Evolutionary conservation across 176 grass and related monocot species (phyloP), one percentile per base, ranked within the genome.

Genomic region (Ampelocalamus luodianensis): DNA sequence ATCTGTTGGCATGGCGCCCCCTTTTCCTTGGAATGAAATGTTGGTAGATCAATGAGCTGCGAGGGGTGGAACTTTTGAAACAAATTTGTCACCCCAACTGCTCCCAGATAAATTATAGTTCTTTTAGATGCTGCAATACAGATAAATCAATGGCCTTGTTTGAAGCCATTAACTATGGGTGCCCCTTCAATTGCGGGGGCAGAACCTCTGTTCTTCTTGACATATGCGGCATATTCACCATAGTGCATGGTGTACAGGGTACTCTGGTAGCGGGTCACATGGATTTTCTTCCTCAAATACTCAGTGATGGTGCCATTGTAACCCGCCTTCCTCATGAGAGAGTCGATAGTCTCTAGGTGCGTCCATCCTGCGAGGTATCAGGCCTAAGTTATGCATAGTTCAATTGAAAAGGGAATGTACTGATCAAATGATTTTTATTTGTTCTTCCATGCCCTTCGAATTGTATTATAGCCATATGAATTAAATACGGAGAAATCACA

Each of bases 291-390:
- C 82, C 97, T 89, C 68, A 96, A 87, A 59, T 88, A 49, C 37
- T 96, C 97, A 0, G 53, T 92, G 68, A 99, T 96, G 44, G 40
- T 32, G 18, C 97, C 90, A 62, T 94, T 92, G 46, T 96, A 99
- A 44, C 97, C 97, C 0, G 97, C 90, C 82, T 99, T 99, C 85
- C 89, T 92, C 97, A 99, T 94, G 48, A 99, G 88, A 4, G 97
- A 94, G 84, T 99, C 93, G 32, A 99, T 96, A 60, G 93, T 91
- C 86, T 99, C 93, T 62, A 79, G 76, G 63, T 91, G 83, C 20
- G 88, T 94, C 97, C 97, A 99, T 87, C 97, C 97, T 99, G 79
- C 23, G 29, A 69, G 68, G 23, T 18, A 86, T 48, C 23, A 85
- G 70, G 15, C 61, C 61, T 13, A 71, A 63, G 37, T 87, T 76